These are phyloP conservation scores for Mycena sanguinolenta DNA, from an alignment of 768 basidiomycete genomes.

Conservation along the genomic window DNA sequence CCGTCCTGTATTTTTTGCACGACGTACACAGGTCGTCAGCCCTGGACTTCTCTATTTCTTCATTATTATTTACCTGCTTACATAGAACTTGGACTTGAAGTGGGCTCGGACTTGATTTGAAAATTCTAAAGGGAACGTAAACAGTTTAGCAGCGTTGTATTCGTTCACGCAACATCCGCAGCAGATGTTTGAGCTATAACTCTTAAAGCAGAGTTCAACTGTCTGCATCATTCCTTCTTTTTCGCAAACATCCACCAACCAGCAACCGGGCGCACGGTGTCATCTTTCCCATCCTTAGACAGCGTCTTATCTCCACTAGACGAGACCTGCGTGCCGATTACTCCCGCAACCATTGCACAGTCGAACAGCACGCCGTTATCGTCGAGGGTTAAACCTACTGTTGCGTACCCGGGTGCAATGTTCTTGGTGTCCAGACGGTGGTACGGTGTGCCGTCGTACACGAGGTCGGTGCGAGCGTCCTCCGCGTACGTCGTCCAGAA, in stretches of 20 bases:
- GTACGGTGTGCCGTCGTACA: background rate
- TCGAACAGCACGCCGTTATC: background rate
- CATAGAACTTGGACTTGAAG: no score
- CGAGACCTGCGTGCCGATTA: background rate
- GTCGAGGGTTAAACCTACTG: background rate
- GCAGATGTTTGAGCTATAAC: no score
- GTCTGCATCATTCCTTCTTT: background rate
- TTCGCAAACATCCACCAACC: slow-evolving; percentile 3
- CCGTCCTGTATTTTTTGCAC: no score
- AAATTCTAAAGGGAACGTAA: no score
- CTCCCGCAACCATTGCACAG: background rate
- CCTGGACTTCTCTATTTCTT: no score
- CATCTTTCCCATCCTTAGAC: background rate
- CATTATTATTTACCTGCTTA: no score
- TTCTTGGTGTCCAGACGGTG: background rate
- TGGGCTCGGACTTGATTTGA: no score
- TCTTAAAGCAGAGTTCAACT: no score
- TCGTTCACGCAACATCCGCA: no score
- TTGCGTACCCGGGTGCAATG: background rate
- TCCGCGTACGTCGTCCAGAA: background rate
- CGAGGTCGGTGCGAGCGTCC: background rate
- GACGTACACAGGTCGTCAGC: no score
- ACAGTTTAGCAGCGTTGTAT: no score
- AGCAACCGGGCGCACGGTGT: background rate
- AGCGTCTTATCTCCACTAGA: background rate